Base-by-base conservation (phyloP, 2,329 filamentous ascomycete genomes). In the Paramyrothecium roridum region DNA sequence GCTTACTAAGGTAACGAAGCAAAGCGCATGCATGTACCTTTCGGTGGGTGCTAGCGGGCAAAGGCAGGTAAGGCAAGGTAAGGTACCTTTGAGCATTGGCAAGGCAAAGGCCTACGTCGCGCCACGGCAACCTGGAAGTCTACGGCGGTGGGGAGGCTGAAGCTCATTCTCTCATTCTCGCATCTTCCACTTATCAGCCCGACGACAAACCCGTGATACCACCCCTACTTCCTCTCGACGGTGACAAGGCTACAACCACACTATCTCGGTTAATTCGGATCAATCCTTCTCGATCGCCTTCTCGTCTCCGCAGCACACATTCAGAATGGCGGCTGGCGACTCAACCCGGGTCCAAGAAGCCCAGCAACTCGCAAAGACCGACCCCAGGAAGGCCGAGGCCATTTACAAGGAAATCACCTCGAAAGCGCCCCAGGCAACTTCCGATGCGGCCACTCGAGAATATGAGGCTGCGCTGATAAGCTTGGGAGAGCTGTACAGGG, bases 371-470 rank as follows among this genome's bases (percentile, higher is more conserved):
- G 84, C 85, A 63, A 92, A 91, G 79, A 83, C 87, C 61, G 85
- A 96, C 70, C 89, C 93, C 62, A 78, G 83, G 67, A 90, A 95
- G 80, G 91, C 93, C 60, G 92, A 96, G 78, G 80, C 83, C 66
- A 85, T 91, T 71, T 98, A 93, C 82, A 91, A 93, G 76, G 88
- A 95, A 55, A 90, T 98, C 70, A 85, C 97, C 63, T 87, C 91
- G 53, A 88, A 90, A 75, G 86, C 91, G 40, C 92, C 93, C 21
- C 90, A 90, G 52, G 86, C 89, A 57, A 95, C 86, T 57, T 87
- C 84, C 58, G 95, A 99, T 74, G 85, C 88, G 40, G 91, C 93
- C 57, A 86, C 93, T 63, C 88, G 90, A 73, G 91, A 96, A 73
- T 99, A 97, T 67, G 95, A 99, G 80, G 82, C 83, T 63, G 92